Evolutionary conservation across 2,329 filamentous ascomycete genomes (phyloP).

Genomic region (Cryphonectria carpinicola): DNA sequence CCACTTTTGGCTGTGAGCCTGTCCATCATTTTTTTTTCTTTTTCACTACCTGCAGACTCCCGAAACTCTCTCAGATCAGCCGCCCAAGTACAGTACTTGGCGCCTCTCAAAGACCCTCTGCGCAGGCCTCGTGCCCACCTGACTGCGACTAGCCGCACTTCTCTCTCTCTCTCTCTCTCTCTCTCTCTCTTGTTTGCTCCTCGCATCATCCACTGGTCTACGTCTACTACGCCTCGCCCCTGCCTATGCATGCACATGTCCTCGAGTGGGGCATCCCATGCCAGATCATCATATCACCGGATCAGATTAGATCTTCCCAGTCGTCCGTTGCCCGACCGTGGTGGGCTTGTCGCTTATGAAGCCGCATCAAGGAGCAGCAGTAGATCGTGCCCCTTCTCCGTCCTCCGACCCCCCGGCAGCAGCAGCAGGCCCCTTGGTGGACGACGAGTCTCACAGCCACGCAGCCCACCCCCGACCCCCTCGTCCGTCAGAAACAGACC

Average conservation of each 20-base stretch:
- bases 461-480: not conserved
- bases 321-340: not conserved
- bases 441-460: constrained; percentile 8
- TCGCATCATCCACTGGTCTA: not conserved
- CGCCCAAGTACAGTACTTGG: not conserved
- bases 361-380: constrained; percentile 6
- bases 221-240: constrained; percentile 9
- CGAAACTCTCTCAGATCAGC: not conserved
- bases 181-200: not conserved
- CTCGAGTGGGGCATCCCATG: constrained; percentile 3
- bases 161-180: not conserved
- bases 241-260: constrained; percentile 21
- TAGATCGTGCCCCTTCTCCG: not conserved
- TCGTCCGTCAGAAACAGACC: constrained; percentile 2
- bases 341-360: constrained; percentile 23
- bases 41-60: constrained; percentile 21
- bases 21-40: constrained; percentile 9
- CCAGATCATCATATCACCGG: constrained; percentile 22
- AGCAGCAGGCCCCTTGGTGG: not conserved
- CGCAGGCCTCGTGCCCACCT: constrained; percentile 1
- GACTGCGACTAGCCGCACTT: not conserved
- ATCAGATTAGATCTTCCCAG: constrained; percentile 28
- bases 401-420: not conserved
- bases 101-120: not conserved
- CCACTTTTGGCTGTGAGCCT: not conserved